phyloP scores from a whole-genome alignment of 2,329 filamentous ascomycete genomes.

The Epichloe coenophiala region DNA sequence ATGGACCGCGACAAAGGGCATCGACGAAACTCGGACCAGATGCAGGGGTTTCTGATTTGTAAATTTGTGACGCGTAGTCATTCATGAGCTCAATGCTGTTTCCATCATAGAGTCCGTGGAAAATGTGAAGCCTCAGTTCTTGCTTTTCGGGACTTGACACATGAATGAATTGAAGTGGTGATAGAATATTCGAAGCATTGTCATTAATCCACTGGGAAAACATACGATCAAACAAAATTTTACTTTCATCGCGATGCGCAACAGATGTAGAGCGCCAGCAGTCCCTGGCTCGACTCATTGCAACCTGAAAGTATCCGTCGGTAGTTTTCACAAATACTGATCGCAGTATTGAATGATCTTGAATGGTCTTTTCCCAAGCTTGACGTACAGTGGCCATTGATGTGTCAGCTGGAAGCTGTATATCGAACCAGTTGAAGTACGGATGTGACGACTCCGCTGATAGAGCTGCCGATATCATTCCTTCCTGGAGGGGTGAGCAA shows the following conservation, averaged over 20 bases:
- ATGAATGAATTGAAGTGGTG: constrained; percentile 39
- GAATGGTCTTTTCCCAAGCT: constrained; percentile 45
- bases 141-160: constrained; percentile 13
- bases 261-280: constrained; percentile 29
- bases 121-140: constrained; percentile 29
- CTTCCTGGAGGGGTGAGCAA: constrained; percentile 76
- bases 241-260: constrained; percentile 16
- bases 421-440: constrained; percentile 68
- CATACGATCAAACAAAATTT: constrained; percentile 19
- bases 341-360: constrained; percentile 49
- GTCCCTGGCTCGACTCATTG: constrained; percentile 31
- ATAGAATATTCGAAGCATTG: constrained; percentile 34
- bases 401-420: constrained; percentile 34
- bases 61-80: constrained; percentile 30
- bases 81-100: constrained; percentile 61
- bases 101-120: constrained; percentile 82
- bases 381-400: constrained; percentile 33
- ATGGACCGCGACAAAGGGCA: constrained; percentile 54
- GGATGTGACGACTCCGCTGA: constrained; percentile 37
- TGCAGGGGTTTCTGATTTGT: constrained; percentile 8
- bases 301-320: constrained; percentile 65
- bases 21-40: constrained; percentile 48
- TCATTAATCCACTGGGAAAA: constrained; percentile 37
- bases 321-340: constrained; percentile 59
- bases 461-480: constrained; percentile 63